Base-by-base conservation (phyloP, 345 rosid species). In the Cochlearia excelsa region DNA sequence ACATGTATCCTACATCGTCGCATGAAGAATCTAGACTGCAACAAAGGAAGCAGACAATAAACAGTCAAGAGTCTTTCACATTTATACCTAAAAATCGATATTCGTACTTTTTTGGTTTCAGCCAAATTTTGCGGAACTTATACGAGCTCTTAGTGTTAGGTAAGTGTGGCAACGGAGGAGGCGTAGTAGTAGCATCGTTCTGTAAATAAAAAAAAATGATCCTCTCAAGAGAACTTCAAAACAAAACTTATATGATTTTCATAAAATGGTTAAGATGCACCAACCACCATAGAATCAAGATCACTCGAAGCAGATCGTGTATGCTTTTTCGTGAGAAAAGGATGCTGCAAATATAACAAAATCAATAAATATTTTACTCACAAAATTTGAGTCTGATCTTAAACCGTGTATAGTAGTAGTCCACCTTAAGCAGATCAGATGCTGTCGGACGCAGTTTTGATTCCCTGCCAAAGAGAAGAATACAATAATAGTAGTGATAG, bases 381-480 rank as follows among this genome's bases (percentile, higher is more conserved):
- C 79, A 85, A 30, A n/a, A n/a, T n/a, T 8, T 78, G 67, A 45
- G 34, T 30, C 10, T 29, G 26, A 16, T 26, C 49, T 52, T 30
- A 49, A 61, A 55, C 45, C 26, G 58, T 33, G 30, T 43, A 38
- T n/a, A n/a, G n/a, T n/a, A n/a, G n/a, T 53, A 47, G n/a, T 76
- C 52, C 56, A 91, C 98, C 98, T 88, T 81, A 27, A 84, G 81
- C 59, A 91, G 71, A 70, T 78, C 80, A 69, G 95, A 84, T 63
- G 96, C 90, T 9, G 82, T 76, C 71, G 83, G 82, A 74, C 98
- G 83, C 80, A 80, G 56, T 65, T 83, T 58, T 66, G 98, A 96
- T 70, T 88, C 95, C 88, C 98, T 91, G 74, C 57, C 73, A 77
- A 66, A 51, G 48, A 59, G 38, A 34, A 57, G 11, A 11, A 45